phyloP scores from a whole-genome alignment of 345 rosid genomes.

The Euclidium syriacum region DNA sequence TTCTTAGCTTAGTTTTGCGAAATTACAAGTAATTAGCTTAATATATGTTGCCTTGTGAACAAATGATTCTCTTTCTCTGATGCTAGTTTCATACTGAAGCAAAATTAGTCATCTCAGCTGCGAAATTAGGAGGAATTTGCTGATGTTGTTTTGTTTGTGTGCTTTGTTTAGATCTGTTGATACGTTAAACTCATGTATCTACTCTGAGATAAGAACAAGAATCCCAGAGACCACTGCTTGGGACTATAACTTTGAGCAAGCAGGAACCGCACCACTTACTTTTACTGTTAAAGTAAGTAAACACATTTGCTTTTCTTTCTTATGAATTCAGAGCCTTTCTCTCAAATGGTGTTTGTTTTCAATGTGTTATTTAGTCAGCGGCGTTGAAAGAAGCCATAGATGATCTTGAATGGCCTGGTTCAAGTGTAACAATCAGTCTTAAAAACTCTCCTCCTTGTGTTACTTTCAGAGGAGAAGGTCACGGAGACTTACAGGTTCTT shows the following conservation, averaged over 20 bases:
- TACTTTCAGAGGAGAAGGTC: conserved; percentile 80
- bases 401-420: conserved; percentile 96
- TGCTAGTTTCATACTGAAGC: background rate
- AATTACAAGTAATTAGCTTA: too few relatives aligned
- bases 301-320: too few relatives aligned
- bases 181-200: conserved; percentile 65
- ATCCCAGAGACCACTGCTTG: conserved; percentile 72
- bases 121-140: background rate
- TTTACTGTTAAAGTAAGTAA: conserved; percentile 85
- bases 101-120: background rate
- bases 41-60: background rate
- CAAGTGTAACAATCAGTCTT: conserved; percentile 68
- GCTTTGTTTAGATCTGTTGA: conserved; percentile 61
- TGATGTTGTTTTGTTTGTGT: conserved; percentile 9
- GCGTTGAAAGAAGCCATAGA: conserved; percentile 91
- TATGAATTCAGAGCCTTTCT: too few relatives aligned
- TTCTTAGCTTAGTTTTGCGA: too few relatives aligned
- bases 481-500: conserved; percentile 85
- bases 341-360: background rate
- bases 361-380: conserved; percentile 52
- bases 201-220: conserved; percentile 84
- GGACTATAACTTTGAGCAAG: conserved; percentile 88
- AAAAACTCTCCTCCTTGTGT: conserved; percentile 66
- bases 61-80: background rate
- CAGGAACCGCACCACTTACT: conserved; percentile 64